These are phyloP conservation scores for Bertia moriformis DNA, from an alignment of 2,329 filamentous ascomycete genomes.

Conservation along the genomic window DNA sequence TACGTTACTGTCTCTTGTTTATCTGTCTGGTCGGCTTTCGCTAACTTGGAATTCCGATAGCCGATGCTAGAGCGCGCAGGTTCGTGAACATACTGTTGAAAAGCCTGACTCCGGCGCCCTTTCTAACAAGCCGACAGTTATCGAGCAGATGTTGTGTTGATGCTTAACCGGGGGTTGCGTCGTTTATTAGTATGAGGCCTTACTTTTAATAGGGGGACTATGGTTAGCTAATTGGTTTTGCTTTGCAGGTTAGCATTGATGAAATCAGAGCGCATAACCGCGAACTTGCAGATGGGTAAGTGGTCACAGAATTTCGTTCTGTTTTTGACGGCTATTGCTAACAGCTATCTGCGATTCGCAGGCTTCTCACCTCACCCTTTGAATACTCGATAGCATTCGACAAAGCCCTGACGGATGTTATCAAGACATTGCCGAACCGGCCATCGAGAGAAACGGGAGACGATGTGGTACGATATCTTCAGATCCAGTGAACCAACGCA, in stretches of 20 bases:
- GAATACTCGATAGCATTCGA: conserved; percentile 57
- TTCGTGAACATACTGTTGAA: conserved; percentile 1
- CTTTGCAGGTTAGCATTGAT: conserved; percentile 37
- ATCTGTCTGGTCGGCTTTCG: neutral
- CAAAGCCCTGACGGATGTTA: conserved; percentile 49
- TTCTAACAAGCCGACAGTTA: conserved; percentile 30
- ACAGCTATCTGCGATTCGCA: no score
- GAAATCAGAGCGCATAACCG: conserved; percentile 54
- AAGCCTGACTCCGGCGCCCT: no score
- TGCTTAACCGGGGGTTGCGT: conserved; percentile 20
- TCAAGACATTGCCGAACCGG: conserved; percentile 44
- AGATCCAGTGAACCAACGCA: no score
- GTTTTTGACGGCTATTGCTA: no score
- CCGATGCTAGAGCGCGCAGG: conserved; percentile 33
- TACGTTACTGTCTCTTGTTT: conserved; percentile 24
- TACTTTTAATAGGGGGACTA: neutral
- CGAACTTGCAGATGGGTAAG: conserved; percentile 35
- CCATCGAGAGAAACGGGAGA: conserved; percentile 32
- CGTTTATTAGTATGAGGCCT: conserved; percentile 12
- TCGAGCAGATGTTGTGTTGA: conserved; percentile 48
- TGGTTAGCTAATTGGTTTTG: neutral
- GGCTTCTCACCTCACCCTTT: conserved; percentile 51
- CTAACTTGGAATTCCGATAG: conserved; percentile 20
- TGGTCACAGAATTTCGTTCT: no score
- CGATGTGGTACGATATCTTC: conserved; percentile 42